phyloP scores from a whole-genome alignment of 768 basidiomycete species.

The Suillus subluteus region DNA sequence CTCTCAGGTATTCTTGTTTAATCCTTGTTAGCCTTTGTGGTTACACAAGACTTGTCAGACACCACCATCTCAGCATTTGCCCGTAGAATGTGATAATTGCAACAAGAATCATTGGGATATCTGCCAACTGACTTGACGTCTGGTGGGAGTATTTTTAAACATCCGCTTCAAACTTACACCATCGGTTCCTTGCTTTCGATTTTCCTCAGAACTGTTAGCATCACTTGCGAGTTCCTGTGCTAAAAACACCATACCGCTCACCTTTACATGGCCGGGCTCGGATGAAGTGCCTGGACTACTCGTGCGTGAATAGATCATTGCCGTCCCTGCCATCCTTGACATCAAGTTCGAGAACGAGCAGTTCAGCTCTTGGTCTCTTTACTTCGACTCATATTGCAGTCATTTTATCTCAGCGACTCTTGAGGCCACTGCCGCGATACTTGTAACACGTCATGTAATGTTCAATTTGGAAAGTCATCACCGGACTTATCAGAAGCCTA shows the following conservation, averaged over 20 bases:
- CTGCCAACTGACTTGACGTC: conserved; percentile 94
- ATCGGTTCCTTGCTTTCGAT: conserved; percentile 4
- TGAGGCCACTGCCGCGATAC: conserved; percentile 91
- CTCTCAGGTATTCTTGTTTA: conserved; percentile 73
- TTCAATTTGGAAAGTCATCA: conserved; percentile 86
- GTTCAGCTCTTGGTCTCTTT: conserved; percentile 61
- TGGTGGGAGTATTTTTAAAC: conserved; percentile 97
- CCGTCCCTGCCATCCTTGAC: conserved; percentile 95
- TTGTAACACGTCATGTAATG: conserved; percentile 54
- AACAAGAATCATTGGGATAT: conserved; percentile 91
- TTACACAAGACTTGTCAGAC: too few species aligned
- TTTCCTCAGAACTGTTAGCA: conserved; percentile 84
- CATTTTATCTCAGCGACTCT: conserved; percentile 67
- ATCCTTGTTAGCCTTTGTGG: conserved; percentile 72
- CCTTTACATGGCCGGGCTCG: conserved; percentile 87
- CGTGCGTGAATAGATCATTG: conserved; percentile 95
- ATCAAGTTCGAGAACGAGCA: conserved; percentile 99
- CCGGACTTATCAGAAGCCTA: conserved; percentile 85
- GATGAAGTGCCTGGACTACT: conserved; percentile 83
- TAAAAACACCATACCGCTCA: conserved; percentile 98
- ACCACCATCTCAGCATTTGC: not conserved
- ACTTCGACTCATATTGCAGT: conserved; percentile 20
- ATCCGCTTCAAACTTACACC: conserved; percentile 67
- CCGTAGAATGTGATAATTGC: conserved; percentile 95
- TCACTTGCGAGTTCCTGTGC: conserved; percentile 99